phyloP scores from a whole-genome alignment of 805 yeast species.

The Isabelozyma heimii region DNA sequence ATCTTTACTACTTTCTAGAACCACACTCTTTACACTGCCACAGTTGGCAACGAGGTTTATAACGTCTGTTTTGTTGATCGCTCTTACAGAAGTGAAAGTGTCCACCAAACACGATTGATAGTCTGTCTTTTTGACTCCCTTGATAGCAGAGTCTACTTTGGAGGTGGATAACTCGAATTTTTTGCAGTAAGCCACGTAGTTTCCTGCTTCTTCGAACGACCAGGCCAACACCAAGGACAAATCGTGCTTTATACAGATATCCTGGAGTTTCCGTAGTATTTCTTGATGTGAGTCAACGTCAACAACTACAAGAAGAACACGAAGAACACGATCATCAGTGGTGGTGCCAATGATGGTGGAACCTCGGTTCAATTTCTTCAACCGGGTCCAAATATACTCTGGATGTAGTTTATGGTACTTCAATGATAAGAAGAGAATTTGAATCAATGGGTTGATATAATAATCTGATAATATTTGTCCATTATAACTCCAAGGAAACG shows the following conservation, averaged over 20 bases:
- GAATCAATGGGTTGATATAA: constrained; percentile 53
- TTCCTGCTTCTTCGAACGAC: constrained; percentile 50
- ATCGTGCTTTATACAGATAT: constrained; percentile 48
- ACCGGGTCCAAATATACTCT: constrained; percentile 62
- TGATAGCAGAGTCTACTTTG: constrained; percentile 27
- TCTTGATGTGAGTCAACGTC: constrained; percentile 62
- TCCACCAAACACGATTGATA: constrained; percentile 45
- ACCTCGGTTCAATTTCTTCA: constrained; percentile 42
- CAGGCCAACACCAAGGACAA: constrained; percentile 50
- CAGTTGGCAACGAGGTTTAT: constrained; percentile 49
- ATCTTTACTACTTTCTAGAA: constrained; percentile 27
- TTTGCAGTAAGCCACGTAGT: constrained; percentile 37
- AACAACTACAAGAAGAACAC: constrained; percentile 60
- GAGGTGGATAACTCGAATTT: constrained; percentile 34
- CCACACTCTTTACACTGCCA: constrained; percentile 42
- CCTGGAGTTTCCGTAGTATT: constrained; percentile 43
- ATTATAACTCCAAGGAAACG: constrained; percentile 55
- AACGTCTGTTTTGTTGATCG: constrained; percentile 55
- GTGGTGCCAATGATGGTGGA: constrained; percentile 15
- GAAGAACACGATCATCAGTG: constrained; percentile 39
- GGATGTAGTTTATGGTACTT: constrained; percentile 76
- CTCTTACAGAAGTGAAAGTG: constrained; percentile 42
- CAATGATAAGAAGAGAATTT: constrained; percentile 60
- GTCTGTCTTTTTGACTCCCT: constrained; percentile 43
- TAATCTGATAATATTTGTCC: constrained; percentile 57